Base-by-base conservation (phyloP, 495 filamentous ascomycete genomes). In the Elaphomyces granulatus region DNA sequence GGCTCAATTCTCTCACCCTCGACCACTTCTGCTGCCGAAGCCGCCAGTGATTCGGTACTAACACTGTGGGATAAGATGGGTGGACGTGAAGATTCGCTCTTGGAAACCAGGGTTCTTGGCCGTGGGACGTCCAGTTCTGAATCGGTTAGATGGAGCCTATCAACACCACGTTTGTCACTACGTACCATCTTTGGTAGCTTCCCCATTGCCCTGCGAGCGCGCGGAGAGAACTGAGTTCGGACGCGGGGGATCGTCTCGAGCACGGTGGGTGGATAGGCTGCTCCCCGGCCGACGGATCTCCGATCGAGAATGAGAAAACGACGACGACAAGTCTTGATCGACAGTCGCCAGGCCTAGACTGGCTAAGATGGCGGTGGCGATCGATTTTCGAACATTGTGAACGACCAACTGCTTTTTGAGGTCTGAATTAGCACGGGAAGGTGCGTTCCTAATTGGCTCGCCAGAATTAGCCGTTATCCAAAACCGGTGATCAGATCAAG, bases 341-440 rank as follows among this genome's bases (percentile, higher is more conserved):
- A 36, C 45, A 6, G 48, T 36, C 2, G 45, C 46, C 19, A 82
- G 66, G 14, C 68, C 76, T 34, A 94, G 71, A 40, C 81, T 78
- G 26, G 78, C 68, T 14, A 83, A 63, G 38, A 96, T 86, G 34
- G 80, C 77, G 17, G 73, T 70, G 33, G 80, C 79, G 51, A 94
- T 94, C 6, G 83, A 78, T 47, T 81, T 82, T 34, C 88, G 70
- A 21, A 96, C 84, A 47, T 82, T 79, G 49, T 79, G 77, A 41
- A 71, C 74, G 51, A 76, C 74, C 38, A 96, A 52, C 51, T 92
- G 83, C 40, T 70, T 80, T 61, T 88, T 86, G 17, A 96, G 60
- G 53, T 95, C 86, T 0, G 81, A 76, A 56, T 94, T 94, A 19
- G 86, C 88, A 44, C 75, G 69, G 34, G 81, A 78, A 14, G 83